These are phyloP conservation scores for Metschnikowia gruessii DNA, from an alignment of 805 yeast species.

Conservation along the genomic window DNA sequence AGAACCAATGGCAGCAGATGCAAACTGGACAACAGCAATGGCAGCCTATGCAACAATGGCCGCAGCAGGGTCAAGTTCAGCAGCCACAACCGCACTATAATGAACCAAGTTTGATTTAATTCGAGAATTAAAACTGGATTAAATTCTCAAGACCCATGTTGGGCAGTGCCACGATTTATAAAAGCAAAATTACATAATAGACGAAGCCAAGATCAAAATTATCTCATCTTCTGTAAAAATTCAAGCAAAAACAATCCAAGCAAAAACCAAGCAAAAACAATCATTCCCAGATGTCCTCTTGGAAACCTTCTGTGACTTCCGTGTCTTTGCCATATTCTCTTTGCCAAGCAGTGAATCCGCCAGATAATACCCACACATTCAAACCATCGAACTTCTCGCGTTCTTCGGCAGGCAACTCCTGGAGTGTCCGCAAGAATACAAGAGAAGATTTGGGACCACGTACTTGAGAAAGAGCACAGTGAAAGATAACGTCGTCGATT, in stretches of 20 bases:
- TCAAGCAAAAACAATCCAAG: not conserved
- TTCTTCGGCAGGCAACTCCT: slow-evolving; percentile 28
- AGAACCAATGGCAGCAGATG: slow-evolving; percentile 10
- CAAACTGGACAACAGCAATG: slow-evolving; percentile 7
- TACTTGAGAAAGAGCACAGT: slow-evolving; percentile 87
- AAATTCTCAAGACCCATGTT: not conserved
- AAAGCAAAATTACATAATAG: slow-evolving; percentile 1
- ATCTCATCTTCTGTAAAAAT: not conserved
- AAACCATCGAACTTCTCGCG: slow-evolving; percentile 30
- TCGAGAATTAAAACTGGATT: too few species aligned
- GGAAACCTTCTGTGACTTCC: slow-evolving; percentile 53
- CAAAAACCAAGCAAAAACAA: not conserved
- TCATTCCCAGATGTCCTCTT: slow-evolving; percentile 36
- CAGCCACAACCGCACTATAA: slow-evolving; percentile 15
- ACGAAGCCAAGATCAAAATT: not conserved
- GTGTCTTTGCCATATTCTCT: slow-evolving; percentile 63
- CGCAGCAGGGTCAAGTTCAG: slow-evolving; percentile 7
- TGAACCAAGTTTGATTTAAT: slow-evolving; percentile 27
- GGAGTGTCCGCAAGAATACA: slow-evolving; percentile 49
- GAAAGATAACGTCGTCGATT: slow-evolving; percentile 66
- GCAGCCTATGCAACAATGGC: slow-evolving; percentile 8
- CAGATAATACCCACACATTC: slow-evolving; percentile 67
- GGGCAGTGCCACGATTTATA: not conserved
- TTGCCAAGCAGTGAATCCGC: slow-evolving; percentile 90
- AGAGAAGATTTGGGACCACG: slow-evolving; percentile 87